Conservation (phyloP, 768 basidiomycete genomes). For the Daedalea quercina region DNA sequence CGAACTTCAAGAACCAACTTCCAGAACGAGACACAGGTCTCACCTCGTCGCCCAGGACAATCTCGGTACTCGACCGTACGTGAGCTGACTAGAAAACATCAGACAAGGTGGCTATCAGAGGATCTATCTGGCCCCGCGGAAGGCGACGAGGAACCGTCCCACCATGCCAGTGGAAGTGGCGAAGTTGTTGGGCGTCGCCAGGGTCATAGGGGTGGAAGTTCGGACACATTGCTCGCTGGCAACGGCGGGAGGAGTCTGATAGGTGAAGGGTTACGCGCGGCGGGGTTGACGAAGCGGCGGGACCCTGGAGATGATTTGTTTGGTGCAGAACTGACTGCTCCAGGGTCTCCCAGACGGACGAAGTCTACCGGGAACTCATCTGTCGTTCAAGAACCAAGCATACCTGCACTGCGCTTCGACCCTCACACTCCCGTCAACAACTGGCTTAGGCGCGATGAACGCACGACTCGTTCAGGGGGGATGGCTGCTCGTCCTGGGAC, state of each 20-base stretch:
- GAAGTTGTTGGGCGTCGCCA: conserved; percentile 41
- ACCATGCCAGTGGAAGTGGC: conserved; percentile 9
- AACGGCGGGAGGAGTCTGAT: conserved; percentile 48
- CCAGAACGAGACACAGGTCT: conserved; percentile 13
- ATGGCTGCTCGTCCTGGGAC: conserved; percentile 20
- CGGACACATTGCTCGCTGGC: conserved; percentile 48
- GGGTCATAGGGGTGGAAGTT: conserved; percentile 57
- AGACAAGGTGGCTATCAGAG: conserved; percentile 48
- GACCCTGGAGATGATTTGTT: conserved; percentile 30
- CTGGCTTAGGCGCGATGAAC: conserved; percentile 6
- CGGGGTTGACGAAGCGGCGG: conserved; percentile 48
- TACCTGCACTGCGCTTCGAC: conserved; percentile 9
- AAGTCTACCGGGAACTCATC: conserved; percentile 19
- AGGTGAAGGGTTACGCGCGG: conserved; percentile 64
- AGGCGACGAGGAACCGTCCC: conserved; percentile 21
- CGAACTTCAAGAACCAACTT: conserved; percentile 13
- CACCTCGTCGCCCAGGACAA: conserved; percentile 24
- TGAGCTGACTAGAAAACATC: conserved; percentile 41
- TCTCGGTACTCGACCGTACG: conserved; percentile 41
- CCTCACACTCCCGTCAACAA: conserved; percentile 6
- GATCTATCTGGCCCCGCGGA: conserved; percentile 28
- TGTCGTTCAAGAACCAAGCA: conserved; percentile 9
- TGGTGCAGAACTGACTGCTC: conserved; percentile 3
- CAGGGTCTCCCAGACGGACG: conserved; percentile 13
- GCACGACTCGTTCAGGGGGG: not conserved